Conservation (phyloP, 2,329 filamentous ascomycete species). For the Epichloe typhina region DNA sequence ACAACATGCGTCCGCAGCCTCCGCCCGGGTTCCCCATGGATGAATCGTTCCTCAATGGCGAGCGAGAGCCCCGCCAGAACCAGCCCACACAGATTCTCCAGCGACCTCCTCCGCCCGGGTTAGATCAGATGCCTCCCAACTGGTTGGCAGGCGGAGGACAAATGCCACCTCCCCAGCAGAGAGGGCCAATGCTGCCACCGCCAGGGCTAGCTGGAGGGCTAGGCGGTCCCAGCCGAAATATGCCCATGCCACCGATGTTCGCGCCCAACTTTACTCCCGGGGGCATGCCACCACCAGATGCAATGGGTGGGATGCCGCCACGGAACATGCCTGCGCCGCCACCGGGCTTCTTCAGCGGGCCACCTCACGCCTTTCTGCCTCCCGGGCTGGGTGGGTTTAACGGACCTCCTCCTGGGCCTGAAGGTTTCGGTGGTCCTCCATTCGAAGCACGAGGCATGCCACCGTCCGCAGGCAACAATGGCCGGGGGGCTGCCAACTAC, state of each 20-base stretch:
- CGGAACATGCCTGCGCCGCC: conserved; percentile 44
- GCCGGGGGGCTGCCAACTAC: conserved; percentile 19
- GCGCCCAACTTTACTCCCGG: conserved; percentile 46
- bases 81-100: conserved; percentile 53
- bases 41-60: conserved; percentile 35
- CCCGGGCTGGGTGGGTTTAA: conserved; percentile 44
- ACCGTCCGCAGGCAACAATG: conserved; percentile 30
- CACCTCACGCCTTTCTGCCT: conserved; percentile 40
- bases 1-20: conserved; percentile 28
- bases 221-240: conserved; percentile 21
- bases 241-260: conserved; percentile 45
- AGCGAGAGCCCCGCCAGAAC: conserved; percentile 33
- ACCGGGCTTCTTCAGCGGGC: conserved; percentile 42
- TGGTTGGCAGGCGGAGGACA: conserved; percentile 36
- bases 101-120: conserved; percentile 46
- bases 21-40: conserved; percentile 40
- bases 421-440: conserved; percentile 31
- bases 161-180: conserved; percentile 27
- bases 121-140: conserved; percentile 45
- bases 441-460: conserved; percentile 45
- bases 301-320: conserved; percentile 35
- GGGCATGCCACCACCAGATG: conserved; percentile 33
- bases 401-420: conserved; percentile 32
- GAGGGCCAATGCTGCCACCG: conserved; percentile 46
- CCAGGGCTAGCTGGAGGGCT: conserved; percentile 35